A percentile compares a stretch with the other conserved stretches of the same genome.
These are phyloP conservation scores for Cicer judaicum DNA, from an alignment of 306 rosid genomes.

Conservation along the genomic window DNA sequence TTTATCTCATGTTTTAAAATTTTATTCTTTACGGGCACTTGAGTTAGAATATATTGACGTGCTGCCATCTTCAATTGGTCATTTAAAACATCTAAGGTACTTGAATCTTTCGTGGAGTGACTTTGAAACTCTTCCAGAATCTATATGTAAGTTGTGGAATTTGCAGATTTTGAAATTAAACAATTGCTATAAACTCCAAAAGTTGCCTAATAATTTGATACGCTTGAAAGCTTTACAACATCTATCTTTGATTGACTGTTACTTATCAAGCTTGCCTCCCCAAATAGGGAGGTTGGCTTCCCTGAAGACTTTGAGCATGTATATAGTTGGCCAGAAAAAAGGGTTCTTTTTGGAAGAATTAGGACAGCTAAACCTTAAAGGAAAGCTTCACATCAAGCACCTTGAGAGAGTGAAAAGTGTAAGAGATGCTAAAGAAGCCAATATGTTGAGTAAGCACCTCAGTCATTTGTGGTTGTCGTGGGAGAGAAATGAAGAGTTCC, in stretches of 20 bases:
- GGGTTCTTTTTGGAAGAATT: slow-evolving; percentile 43
- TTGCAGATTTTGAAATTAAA: slow-evolving; percentile 37
- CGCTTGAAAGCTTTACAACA: slow-evolving; percentile 32
- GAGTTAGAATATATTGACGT: fast-evolving
- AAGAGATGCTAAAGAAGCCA: slow-evolving; percentile 34
- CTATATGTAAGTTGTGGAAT: not conserved
- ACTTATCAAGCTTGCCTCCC: not conserved
- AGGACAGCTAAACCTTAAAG: slow-evolving; percentile 34
- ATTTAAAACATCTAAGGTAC: slow-evolving; percentile 37
- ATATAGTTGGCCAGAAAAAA: slow-evolving; percentile 9
- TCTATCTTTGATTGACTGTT: not conserved
- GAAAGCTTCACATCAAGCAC: slow-evolving; percentile 37
- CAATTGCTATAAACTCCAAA: fast-evolving
- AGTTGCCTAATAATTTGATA: slow-evolving; percentile 15
- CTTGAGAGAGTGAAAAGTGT: slow-evolving; percentile 22
- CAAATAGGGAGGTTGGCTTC: slow-evolving; percentile 13
- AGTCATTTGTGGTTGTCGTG: slow-evolving; percentile 28
- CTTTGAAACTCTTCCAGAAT: slow-evolving; percentile 38
- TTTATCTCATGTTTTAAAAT: not conserved
- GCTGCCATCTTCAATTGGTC: not conserved
- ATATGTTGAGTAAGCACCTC: slow-evolving; percentile 27
- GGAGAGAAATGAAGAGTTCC: slow-evolving; percentile 10
- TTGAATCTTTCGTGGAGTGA: not conserved
- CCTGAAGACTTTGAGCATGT: slow-evolving; percentile 16
- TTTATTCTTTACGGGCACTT: slow-evolving; percentile 16